Percentiles rank a stretch among this genome's conserved stretches.
Evolutionary conservation across 352 stramenopile genomes (phyloP).

Genomic region (Globisporangium abappressorium): DNA sequence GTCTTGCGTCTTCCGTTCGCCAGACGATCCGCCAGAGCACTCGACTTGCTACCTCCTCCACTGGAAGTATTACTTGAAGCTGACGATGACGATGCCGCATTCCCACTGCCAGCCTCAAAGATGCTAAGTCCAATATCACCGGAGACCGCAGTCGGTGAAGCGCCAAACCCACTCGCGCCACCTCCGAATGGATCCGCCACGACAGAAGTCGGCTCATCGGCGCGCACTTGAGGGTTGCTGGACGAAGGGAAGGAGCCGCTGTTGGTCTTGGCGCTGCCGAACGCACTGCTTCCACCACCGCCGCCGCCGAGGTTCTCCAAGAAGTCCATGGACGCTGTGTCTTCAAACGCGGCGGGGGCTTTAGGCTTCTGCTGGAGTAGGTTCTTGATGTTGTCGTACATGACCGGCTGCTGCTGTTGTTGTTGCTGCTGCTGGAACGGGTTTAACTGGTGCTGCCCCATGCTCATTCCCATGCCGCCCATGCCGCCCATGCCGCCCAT

Average conservation of each 20-base stretch:
- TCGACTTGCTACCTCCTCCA: conserved; percentile 40
- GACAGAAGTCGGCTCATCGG: conserved; percentile 18
- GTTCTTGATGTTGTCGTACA: conserved; percentile 87
- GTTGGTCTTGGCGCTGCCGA: conserved; percentile 25
- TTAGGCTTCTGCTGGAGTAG: conserved; percentile 72
- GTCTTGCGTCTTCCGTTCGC: conserved; percentile 64
- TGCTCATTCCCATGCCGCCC: conserved; percentile 24
- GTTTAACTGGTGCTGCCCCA: conserved; percentile 29
- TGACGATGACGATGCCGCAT: conserved; percentile 2
- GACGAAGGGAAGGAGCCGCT: conserved; percentile 26
- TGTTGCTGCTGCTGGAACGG: conserved; percentile 33
- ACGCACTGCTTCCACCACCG: conserved; percentile 4
- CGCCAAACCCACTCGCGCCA: conserved; percentile 11
- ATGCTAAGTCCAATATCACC: conserved; percentile 14
- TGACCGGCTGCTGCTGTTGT: conserved; percentile 40
- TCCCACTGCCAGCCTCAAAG: conserved; percentile 13
- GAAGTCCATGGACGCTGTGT: conserved; percentile 62
- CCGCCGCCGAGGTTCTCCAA: conserved; percentile 51
- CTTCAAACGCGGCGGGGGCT: conserved; percentile 28
- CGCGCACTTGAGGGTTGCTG: conserved; percentile 16
- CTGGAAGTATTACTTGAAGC: conserved; percentile 17
- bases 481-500: conserved; percentile 19
- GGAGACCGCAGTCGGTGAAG: conserved; percentile 3
- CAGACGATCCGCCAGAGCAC: conserved; percentile 57
- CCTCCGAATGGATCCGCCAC: conserved; percentile 30